These are phyloP conservation scores for Trematosphaeria pertusa DNA, from an alignment of 2,329 filamentous ascomycete species.

Conservation along the genomic window DNA sequence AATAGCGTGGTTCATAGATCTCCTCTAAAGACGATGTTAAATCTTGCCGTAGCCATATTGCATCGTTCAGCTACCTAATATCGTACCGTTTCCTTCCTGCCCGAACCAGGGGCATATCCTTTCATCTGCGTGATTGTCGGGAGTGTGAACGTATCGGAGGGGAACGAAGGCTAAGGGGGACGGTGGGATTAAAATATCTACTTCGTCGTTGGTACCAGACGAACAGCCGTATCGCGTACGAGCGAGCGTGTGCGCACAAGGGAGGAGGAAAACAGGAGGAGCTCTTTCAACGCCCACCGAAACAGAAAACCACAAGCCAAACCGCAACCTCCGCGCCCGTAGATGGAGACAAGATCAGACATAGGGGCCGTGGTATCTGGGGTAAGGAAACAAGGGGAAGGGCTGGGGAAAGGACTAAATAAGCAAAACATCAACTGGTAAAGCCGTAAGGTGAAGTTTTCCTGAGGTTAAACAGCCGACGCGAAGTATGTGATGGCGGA, in stretches of 20 bases:
- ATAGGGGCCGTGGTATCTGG: conserved; percentile 22
- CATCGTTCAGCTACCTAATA: not conserved
- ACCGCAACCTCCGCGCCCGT: conserved; percentile 10
- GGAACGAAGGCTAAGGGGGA: not conserved
- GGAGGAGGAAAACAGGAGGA: too few relatives aligned
- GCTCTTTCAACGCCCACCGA: conserved; percentile 3
- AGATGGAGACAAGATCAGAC: conserved; percentile 12
- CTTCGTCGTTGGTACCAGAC: not conserved
- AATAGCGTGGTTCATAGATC: not conserved
- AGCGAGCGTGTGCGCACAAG: not conserved
- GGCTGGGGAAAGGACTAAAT: not conserved
- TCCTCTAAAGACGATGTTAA: not conserved
- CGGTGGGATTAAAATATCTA: conserved; percentile 9
- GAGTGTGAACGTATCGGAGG: too few relatives aligned
- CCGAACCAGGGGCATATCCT: not conserved
- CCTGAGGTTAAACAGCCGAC: not conserved
- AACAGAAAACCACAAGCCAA: conserved; percentile 8
- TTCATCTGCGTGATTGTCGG: too few relatives aligned
- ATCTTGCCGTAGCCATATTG: too few relatives aligned
- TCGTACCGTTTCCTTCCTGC: not conserved
- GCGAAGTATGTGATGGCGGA: not conserved
- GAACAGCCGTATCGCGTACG: not conserved
- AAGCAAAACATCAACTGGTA: too few relatives aligned
- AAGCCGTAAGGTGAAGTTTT: too few relatives aligned
- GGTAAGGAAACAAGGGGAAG: not conserved